Conservation (phyloP, 352 stramenopile genomes). For the Phytophthora boehmeriae region DNA sequence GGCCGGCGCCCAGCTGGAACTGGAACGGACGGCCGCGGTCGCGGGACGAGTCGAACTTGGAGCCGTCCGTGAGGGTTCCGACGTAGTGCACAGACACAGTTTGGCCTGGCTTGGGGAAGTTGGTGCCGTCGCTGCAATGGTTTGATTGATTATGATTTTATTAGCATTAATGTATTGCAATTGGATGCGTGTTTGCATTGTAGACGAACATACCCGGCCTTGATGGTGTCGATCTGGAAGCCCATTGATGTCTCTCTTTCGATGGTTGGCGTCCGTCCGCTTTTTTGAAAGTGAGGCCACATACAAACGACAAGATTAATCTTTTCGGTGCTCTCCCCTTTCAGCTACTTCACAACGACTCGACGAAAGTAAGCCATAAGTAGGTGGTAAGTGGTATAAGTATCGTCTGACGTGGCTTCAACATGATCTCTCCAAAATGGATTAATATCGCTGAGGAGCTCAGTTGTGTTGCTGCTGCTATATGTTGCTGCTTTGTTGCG, state of each 20-base stretch:
- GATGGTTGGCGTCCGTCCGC: not conserved
- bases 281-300: slow-evolving; percentile 1
- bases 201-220: slow-evolving; percentile 48
- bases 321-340: too few relatives aligned
- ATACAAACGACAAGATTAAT: slow-evolving; percentile 1
- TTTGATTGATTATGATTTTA: not conserved
- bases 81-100: slow-evolving; percentile 85
- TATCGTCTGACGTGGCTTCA: slow-evolving; percentile 25
- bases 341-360: slow-evolving; percentile 8
- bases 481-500: not conserved
- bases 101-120: slow-evolving; percentile 72
- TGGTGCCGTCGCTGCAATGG: slow-evolving; percentile 62
- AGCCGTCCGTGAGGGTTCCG: slow-evolving; percentile 73
- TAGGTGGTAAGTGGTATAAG: not conserved
- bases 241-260: slow-evolving; percentile 25
- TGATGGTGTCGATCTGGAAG: slow-evolving; percentile 82
- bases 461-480: too few relatives aligned
- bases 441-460: too few relatives aligned
- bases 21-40: slow-evolving; percentile 80
- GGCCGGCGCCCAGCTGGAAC: slow-evolving; percentile 76
- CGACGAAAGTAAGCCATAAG: slow-evolving; percentile 13
- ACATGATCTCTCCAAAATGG: not conserved
- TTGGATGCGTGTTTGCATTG: not conserved
- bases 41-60: slow-evolving; percentile 85
- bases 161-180: not conserved